These are phyloP conservation scores for Metschnikowia baotianmanensis DNA, from an alignment of 805 yeast genomes.

Conservation along the genomic window DNA sequence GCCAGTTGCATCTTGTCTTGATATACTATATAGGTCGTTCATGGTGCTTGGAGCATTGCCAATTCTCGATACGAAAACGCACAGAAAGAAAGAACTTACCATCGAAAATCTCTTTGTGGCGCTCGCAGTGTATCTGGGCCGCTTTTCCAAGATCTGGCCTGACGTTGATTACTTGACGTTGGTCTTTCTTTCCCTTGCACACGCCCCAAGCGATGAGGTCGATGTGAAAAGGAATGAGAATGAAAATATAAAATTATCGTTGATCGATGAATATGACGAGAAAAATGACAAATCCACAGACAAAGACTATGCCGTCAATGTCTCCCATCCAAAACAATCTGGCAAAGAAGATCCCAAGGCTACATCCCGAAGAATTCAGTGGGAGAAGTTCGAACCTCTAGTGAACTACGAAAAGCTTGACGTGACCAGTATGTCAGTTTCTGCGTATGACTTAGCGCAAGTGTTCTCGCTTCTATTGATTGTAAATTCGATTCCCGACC, in stretches of 20 bases:
- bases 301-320: constrained; percentile 3
- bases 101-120: constrained; percentile 29
- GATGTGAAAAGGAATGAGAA: too few species aligned
- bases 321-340: neutral
- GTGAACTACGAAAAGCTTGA: constrained; percentile 45
- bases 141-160: constrained; percentile 35
- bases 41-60: constrained; percentile 50
- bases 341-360: constrained; percentile 8
- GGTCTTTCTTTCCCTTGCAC: constrained; percentile 47
- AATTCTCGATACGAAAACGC: constrained; percentile 24
- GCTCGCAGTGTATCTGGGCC: constrained; percentile 40
- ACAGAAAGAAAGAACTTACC: constrained; percentile 28
- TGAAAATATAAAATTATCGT: too few species aligned
- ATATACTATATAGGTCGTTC: constrained; percentile 40
- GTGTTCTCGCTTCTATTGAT: constrained; percentile 50
- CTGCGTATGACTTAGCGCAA: constrained; percentile 40
- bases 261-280: too few species aligned
- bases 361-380: constrained; percentile 19
- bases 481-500: constrained; percentile 33
- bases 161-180: constrained; percentile 43
- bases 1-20: neutral
- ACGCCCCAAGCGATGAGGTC: too few species aligned
- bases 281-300: constrained; percentile 12
- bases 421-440: constrained; percentile 33
- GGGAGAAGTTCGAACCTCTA: constrained; percentile 36